These are phyloP conservation scores for Zizania latifolia DNA, from an alignment of 176 grass and related monocot genomes.

Conservation along the genomic window DNA sequence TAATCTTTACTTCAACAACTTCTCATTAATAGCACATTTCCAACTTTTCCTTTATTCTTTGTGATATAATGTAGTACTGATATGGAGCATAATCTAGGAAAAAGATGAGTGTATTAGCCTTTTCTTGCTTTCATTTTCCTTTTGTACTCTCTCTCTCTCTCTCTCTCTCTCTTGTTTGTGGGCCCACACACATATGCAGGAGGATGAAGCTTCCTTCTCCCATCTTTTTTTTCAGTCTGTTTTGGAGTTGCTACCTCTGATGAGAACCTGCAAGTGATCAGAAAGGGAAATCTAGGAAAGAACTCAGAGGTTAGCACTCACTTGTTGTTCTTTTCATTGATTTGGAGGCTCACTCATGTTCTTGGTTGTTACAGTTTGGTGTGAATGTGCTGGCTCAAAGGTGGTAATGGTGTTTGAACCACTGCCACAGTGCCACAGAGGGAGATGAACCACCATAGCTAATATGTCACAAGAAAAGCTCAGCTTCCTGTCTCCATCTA, in stretches of 20 bases:
- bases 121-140: constrained; percentile 11
- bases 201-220: not conserved
- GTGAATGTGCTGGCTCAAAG: constrained; percentile 13
- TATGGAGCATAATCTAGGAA: not conserved
- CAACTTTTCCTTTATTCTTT: not conserved
- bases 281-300: constrained; percentile 20
- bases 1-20: not conserved
- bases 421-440: not conserved
- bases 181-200: not conserved
- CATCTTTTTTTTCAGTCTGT: not conserved
- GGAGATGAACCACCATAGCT: constrained; percentile 44
- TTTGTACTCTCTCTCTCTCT: not conserved
- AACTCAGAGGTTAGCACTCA: not conserved
- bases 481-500: not conserved
- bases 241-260: not conserved
- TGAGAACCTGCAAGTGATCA: constrained; percentile 1
- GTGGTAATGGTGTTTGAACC: not conserved
- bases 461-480: not conserved
- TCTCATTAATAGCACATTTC: too few species aligned
- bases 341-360: not conserved
- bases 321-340: not conserved
- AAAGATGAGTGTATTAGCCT: constrained; percentile 5
- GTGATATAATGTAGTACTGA: not conserved
- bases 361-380: constrained; percentile 27
- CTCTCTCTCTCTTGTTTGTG: not conserved